Evolutionary conservation across 805 yeast genomes (phyloP).

Genomic region (Candida anglica): DNA sequence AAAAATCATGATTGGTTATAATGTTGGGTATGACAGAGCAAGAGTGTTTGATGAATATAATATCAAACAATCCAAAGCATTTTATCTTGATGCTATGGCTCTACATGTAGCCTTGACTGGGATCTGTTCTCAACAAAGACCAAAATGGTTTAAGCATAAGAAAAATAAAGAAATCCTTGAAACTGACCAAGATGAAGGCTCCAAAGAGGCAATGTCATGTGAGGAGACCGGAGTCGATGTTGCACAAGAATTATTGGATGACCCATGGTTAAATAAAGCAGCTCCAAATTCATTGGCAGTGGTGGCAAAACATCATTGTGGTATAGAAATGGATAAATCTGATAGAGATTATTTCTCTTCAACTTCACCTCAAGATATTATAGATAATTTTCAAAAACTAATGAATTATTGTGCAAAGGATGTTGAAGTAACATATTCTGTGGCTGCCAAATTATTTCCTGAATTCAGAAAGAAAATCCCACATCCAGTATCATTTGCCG

Average conservation of each 20-base stretch:
- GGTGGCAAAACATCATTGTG: constrained; percentile 78
- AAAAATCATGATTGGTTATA: constrained; percentile 81
- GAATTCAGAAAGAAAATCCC: constrained; percentile 66
- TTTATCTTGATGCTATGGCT: constrained; percentile 88
- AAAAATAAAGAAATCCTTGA: constrained; percentile 28
- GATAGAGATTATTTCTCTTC: constrained; percentile 62
- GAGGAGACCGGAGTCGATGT: constrained; percentile 16
- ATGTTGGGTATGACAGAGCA: constrained; percentile 88
- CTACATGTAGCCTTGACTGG: constrained; percentile 88
- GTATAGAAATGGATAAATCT: constrained; percentile 59
- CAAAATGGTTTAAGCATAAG: constrained; percentile 63
- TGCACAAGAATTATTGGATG: constrained; percentile 40
- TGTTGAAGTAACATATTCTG: constrained; percentile 69
- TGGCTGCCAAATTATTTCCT: constrained; percentile 68
- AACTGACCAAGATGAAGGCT: constrained; percentile 11
- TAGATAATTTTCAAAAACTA: constrained; percentile 53
- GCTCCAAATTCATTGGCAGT: constrained; percentile 75
- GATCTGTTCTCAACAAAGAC: constrained; percentile 87
- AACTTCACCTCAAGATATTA: constrained; percentile 49
- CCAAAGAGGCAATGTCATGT: constrained; percentile 8
- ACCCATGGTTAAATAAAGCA: constrained; percentile 83
- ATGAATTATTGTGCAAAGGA: constrained; percentile 84
- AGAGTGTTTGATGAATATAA: constrained; percentile 80
- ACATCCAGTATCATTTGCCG: constrained; percentile 93
- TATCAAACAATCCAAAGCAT: constrained; percentile 61